Evolutionary conservation across 805 yeast species (phyloP).

Genomic region (Lipomyces kockii): DNA sequence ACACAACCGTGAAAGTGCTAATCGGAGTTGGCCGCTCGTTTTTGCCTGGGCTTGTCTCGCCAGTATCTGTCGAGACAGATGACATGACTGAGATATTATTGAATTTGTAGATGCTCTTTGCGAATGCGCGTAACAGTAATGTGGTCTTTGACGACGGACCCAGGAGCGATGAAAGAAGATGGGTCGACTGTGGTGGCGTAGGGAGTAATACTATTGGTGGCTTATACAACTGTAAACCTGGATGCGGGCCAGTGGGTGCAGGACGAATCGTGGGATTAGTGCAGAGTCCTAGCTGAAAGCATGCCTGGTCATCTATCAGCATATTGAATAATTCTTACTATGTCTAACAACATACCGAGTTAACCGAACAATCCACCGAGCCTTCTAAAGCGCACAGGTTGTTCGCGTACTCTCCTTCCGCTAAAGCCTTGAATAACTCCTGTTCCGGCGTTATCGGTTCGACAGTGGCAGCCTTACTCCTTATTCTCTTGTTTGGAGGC

Average conservation of each 20-base stretch:
- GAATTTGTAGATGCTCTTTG: conserved; percentile 31
- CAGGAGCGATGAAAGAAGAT: conserved; percentile 28
- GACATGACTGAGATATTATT: conserved; percentile 22
- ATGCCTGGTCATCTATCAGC: conserved; percentile 11
- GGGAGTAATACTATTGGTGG: conserved; percentile 31
- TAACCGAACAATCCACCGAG: conserved; percentile 14
- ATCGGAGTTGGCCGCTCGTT: conserved; percentile 8
- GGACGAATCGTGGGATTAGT: conserved; percentile 4
- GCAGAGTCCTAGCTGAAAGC: conserved; percentile 32
- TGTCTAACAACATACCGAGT: conserved; percentile 13
- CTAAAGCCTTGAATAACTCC: conserved; percentile 12
- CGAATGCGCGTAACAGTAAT: conserved; percentile 31
- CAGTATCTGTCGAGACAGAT: conserved; percentile 3
- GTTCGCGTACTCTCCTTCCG: conserved; percentile 24
- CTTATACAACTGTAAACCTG: conserved; percentile 29
- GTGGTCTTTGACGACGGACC: conserved; percentile 35
- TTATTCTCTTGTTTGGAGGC: neutral
- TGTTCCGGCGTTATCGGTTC: conserved; percentile 11
- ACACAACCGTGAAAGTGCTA: conserved; percentile 16
- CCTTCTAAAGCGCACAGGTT: conserved; percentile 18
- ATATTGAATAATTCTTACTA: neutral
- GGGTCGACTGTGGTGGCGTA: conserved; percentile 28
- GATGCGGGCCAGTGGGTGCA: neutral
- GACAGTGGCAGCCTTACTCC: neutral
- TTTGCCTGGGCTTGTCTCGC: neutral